Evolutionary conservation across 2,329 filamentous ascomycete genomes (phyloP).

Genomic region (Cordyceps militaris): DNA sequence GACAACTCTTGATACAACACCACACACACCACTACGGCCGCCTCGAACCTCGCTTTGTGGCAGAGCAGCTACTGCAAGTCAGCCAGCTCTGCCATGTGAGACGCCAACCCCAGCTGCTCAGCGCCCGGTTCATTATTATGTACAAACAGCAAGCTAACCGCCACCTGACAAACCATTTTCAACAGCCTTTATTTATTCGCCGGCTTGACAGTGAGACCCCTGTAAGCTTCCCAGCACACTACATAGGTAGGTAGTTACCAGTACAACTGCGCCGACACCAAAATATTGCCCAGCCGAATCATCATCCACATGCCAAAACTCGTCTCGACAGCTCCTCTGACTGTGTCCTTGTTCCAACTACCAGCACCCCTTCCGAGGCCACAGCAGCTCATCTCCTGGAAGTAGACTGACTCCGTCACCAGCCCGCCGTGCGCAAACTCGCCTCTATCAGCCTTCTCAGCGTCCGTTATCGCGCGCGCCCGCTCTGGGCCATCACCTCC

Average conservation of each 20-base stretch:
- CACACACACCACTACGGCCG: background rate
- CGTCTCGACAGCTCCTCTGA: background rate
- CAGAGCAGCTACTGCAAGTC: background rate
- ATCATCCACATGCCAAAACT: background rate
- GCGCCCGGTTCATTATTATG: background rate
- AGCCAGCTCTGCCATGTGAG: conserved; percentile 8
- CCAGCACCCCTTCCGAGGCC: background rate
- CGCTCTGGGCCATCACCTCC: conserved; percentile 1
- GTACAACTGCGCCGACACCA: background rate
- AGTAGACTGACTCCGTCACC: background rate
- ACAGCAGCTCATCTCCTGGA: background rate
- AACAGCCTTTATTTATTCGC: too few species aligned
- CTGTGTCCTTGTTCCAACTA: background rate
- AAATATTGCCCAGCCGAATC: background rate
- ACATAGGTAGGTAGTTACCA: too few species aligned
- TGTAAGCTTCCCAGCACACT: background rate
- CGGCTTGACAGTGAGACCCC: too few species aligned
- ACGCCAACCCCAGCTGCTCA: conserved; percentile 1
- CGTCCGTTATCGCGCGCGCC: background rate
- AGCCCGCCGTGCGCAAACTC: background rate
- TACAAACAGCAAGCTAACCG: background rate
- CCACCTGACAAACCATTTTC: background rate
- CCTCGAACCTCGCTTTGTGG: conserved; percentile 3
- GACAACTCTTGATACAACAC: background rate
- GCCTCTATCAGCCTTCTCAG: background rate